Evolutionary conservation across 1,139 yeast species (phyloP).

Genomic region (Yamadazyma triangularis): DNA sequence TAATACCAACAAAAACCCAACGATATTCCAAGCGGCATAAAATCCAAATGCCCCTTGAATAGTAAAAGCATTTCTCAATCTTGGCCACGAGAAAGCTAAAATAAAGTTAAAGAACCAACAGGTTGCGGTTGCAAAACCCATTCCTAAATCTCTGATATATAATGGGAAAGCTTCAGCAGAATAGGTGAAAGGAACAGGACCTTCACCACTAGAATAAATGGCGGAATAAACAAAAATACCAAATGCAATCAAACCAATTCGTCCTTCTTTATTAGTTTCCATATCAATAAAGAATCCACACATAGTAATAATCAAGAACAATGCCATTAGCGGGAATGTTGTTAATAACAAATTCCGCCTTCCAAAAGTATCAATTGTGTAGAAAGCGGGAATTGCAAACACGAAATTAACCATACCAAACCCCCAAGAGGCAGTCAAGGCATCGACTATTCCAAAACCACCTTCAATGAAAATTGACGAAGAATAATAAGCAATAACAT

Average conservation of each 20-base stretch:
- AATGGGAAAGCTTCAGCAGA: conserved; percentile 82
- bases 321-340: conserved; percentile 34
- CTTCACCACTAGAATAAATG: conserved; percentile 80
- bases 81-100: conserved; percentile 80
- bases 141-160: conserved; percentile 78
- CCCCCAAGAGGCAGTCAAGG: conserved; percentile 79
- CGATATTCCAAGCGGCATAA: conserved; percentile 83
- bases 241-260: conserved; percentile 59
- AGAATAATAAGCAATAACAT: conserved; percentile 79
- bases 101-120: conserved; percentile 84
- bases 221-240: conserved; percentile 73
- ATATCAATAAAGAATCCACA: conserved; percentile 65
- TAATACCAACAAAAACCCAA: conserved; percentile 65
- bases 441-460: conserved; percentile 54
- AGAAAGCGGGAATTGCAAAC: conserved; percentile 80
- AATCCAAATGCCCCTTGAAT: conserved; percentile 85
- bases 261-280: conserved; percentile 38
- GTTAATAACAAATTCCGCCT: conserved; percentile 55
- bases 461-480: conserved; percentile 68
- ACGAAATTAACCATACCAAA: conserved; percentile 77
- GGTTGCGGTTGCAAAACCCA: conserved; percentile 80
- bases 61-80: conserved; percentile 57
- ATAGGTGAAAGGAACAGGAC: conserved; percentile 87
- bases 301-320: conserved; percentile 66
- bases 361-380: conserved; percentile 76